Base-by-base conservation (phyloP, 2,329 filamentous ascomycete genomes). In the Fusarium falciforme region DNA sequence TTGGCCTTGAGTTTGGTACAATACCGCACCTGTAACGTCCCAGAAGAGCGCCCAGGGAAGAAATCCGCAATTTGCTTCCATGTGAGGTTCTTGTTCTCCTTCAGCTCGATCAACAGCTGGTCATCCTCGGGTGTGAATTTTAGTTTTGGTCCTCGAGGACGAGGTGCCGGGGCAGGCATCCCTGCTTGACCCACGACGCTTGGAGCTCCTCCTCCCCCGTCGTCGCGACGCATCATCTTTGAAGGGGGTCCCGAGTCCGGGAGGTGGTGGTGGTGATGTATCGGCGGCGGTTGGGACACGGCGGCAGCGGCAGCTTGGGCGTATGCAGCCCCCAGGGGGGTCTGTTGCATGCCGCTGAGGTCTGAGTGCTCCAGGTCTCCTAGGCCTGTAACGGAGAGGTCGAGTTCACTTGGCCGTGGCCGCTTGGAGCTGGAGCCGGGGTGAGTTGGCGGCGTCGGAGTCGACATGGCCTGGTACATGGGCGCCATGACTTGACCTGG, bases 61-160 rank as follows among this genome's bases (percentile, higher is more conserved):
- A 98, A 98, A 80, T 98, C 95, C 66, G 95, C 94, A 79, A 98
- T 98, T 86, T 98, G 95, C 84, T 97, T 98, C 95, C 95, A 98
- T 6, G 95, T 97, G 80, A 98, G 87, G 80, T 94, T 95, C 83
- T 96, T 97, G 79, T 96, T 95, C 84, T 98, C 95, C 83, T 98
- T 98, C 71, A 98, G 86, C 80, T 97, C 94, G 66, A 98, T 92
- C 63, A 98, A 87, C 57, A 97, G 85, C 76, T 93, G 92, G 82
- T 98, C 95, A 80, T 98, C 95, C 82, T 97, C 95, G 11, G 94
- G 91, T 1, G 95, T 98, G 80, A 98, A 98, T 83, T 98, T 98
- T 76, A 97, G 87, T 84, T 98, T 98, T 8, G 95, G 95, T 4
- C 94, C 94, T 69, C 93, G 91, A 11, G 95, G 95, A 77, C 93